These are phyloP conservation scores for Massospora cicadina DNA, from an alignment of 371 early-diverging fungal species.

Conservation along the genomic window DNA sequence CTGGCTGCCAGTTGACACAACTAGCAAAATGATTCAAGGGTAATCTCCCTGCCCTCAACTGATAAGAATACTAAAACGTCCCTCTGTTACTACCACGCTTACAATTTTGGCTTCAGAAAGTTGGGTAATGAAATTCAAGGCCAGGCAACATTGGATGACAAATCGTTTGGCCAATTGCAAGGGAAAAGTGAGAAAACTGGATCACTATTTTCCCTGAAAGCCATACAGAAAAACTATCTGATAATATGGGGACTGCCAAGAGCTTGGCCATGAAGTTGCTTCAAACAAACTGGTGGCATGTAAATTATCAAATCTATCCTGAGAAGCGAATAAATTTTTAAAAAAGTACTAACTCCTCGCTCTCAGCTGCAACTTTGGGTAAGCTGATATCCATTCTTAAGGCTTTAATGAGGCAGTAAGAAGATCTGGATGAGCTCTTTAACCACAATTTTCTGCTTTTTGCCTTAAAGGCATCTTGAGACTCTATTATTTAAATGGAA, in stretches of 20 bases:
- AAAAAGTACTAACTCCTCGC: neutral
- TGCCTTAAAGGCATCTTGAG: neutral
- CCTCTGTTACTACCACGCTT: conserved; percentile 2
- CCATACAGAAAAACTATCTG: neutral
- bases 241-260: neutral
- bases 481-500: neutral
- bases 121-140: neutral
- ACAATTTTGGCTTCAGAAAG: neutral
- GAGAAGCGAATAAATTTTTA: neutral
- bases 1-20: conserved; percentile 5
- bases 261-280: neutral
- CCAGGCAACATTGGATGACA: neutral
- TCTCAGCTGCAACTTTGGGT: neutral
- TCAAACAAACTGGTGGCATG: neutral
- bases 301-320: neutral
- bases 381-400: conserved; percentile 8
- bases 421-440: conserved; percentile 1
- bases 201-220: conserved; percentile 8
- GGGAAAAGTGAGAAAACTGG: conserved; percentile 6
- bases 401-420: neutral
- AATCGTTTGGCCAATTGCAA: neutral
- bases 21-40: neutral
- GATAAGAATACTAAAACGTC: neutral
- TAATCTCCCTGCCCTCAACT: neutral
- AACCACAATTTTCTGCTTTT: neutral